Conservation (phyloP, 345 rosid genomes). For the Hibiscus tridactylites region DNA sequence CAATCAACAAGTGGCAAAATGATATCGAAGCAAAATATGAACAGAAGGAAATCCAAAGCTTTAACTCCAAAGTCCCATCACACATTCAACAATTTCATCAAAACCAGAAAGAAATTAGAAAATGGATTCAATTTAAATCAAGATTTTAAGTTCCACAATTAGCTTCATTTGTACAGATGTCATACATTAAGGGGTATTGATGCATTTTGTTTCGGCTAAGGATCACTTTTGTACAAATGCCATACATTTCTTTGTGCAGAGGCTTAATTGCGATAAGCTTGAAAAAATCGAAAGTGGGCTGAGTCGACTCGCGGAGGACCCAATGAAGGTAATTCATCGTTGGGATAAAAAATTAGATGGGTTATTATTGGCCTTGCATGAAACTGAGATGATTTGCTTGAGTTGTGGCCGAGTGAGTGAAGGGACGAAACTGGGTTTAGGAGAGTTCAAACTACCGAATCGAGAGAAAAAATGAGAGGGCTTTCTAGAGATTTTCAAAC, state of each 20-base stretch:
- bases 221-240: slow-evolving; percentile 14
- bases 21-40: no score
- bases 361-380: slow-evolving; percentile 25
- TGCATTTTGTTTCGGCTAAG: slow-evolving; percentile 13
- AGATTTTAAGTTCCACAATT: no score
- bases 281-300: no score
- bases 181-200: slow-evolving; percentile 7
- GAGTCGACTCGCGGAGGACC: no score
- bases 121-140: no score
- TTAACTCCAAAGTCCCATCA: slow-evolving; percentile 5
- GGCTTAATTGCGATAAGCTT: no score
- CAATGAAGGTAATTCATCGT: slow-evolving; percentile 9
- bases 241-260: no score
- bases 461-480: slow-evolving; percentile 29
- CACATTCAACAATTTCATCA: no score
- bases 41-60: no score
- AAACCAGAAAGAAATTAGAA: not conserved
- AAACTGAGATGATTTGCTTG: slow-evolving; percentile 38
- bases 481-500: no score
- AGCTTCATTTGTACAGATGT: no score
- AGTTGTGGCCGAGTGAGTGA: slow-evolving; percentile 18
- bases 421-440: slow-evolving; percentile 21
- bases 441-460: slow-evolving; percentile 29
- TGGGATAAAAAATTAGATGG: slow-evolving; percentile 4
- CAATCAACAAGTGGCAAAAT: no score